Conservation (phyloP, 108 stramenopile species). For the Cyclotella kingstonii region DNA sequence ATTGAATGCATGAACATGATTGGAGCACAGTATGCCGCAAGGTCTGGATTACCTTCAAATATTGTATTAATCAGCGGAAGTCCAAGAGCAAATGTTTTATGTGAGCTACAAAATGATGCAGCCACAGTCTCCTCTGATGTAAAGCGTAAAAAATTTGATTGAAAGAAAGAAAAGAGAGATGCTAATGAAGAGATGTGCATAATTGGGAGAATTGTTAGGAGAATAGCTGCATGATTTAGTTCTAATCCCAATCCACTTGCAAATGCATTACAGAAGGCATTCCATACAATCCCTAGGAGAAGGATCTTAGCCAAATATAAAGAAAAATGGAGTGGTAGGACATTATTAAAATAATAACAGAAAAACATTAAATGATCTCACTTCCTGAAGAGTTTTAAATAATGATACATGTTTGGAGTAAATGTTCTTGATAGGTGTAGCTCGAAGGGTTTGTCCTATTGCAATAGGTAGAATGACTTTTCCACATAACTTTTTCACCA, state of each 20-base stretch:
- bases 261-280: constrained; percentile 91
- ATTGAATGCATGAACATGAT: constrained; percentile 90
- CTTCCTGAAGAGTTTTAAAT: constrained; percentile 84
- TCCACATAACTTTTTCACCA: constrained; percentile 71
- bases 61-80: constrained; percentile 87
- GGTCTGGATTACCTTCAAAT: constrained; percentile 80
- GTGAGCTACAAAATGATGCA: constrained; percentile 77
- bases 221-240: constrained; percentile 46
- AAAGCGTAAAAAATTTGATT: constrained; percentile 35
- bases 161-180: constrained; percentile 53
- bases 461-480: constrained; percentile 85
- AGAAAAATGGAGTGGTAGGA: constrained; percentile 12
- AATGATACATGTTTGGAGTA: constrained; percentile 55
- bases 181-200: constrained; percentile 66
- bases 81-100: constrained; percentile 93
- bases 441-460: constrained; percentile 72
- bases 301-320: constrained; percentile 33
- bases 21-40: constrained; percentile 85
- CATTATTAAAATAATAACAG: background rate
- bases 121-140: constrained; percentile 65
- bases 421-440: constrained; percentile 52
- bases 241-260: constrained; percentile 67
- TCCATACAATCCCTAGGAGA: constrained; percentile 89
- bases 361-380: constrained; percentile 6
- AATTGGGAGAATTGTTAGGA: constrained; percentile 60